These are phyloP conservation scores for Aspergillus fructus DNA, from an alignment of 2,329 filamentous ascomycete genomes.

Conservation along the genomic window DNA sequence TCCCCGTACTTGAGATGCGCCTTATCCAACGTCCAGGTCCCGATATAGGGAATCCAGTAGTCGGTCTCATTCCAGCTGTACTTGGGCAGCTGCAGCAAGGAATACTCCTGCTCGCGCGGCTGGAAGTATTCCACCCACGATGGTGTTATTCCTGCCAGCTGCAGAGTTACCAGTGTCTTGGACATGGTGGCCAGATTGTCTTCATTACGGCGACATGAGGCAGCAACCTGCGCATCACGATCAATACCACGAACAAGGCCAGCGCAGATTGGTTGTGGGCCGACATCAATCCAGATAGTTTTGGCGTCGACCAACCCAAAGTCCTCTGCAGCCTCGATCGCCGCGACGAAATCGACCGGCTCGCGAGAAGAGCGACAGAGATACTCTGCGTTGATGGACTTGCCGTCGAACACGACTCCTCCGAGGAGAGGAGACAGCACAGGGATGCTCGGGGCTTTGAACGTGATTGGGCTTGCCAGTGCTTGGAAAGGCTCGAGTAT, in stretches of 20 bases:
- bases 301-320: slow-evolving; percentile 56
- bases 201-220: slow-evolving; percentile 64
- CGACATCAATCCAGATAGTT: slow-evolving; percentile 71
- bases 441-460: slow-evolving; percentile 26
- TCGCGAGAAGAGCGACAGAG: slow-evolving; percentile 65
- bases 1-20: slow-evolving; percentile 25
- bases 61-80: slow-evolving; percentile 71
- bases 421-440: slow-evolving; percentile 70
- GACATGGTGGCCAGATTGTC: slow-evolving; percentile 64
- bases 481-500: slow-evolving; percentile 13
- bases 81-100: slow-evolving; percentile 61
- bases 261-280: slow-evolving; percentile 70
- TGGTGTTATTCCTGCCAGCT: slow-evolving; percentile 61
- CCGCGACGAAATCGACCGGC: slow-evolving; percentile 67
- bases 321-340: slow-evolving; percentile 59
- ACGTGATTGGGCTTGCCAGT: background rate
- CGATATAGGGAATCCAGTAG: slow-evolving; percentile 72
- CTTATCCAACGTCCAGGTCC: slow-evolving; percentile 72
- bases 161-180: slow-evolving; percentile 58
- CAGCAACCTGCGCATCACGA: slow-evolving; percentile 53
- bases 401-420: slow-evolving; percentile 54
- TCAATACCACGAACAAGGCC: slow-evolving; percentile 69
- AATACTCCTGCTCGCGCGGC: slow-evolving; percentile 58
- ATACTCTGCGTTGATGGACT: slow-evolving; percentile 61
- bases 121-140: slow-evolving; percentile 70